Evolutionary conservation across 495 filamentous ascomycete genomes (phyloP), one percentile per base, ranked within the genome.

Genomic region (Hypoxylon subgilvum): DNA sequence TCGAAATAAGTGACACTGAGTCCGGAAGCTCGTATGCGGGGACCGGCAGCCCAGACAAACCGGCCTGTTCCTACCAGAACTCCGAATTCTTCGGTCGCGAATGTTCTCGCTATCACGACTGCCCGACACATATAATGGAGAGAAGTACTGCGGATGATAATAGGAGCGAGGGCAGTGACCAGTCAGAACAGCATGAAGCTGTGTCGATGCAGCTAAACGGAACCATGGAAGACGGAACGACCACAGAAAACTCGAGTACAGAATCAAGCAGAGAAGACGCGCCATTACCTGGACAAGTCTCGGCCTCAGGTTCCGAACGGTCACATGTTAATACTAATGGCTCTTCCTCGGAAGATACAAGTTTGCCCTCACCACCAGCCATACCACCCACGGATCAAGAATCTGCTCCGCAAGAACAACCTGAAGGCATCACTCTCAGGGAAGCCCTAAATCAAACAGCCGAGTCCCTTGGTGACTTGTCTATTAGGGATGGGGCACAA

Each of bases 21-120:
- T 43, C 56, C 4, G 61, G 44, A 28, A 57, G 57, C 16, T 54
- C 48, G 6, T 42, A 62, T 22, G 35, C 16, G 16, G 44, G 45
- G 14, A 54, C 32, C 18, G 52, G 18, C 6, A 23, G 44, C 21
- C 45, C 48, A 36, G 39, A 42, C 18, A 50, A 34, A 7, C 35
- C 61, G 1, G 39, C 48, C 25, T 76, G 73, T 43, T 68, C 39
- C 6, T 74, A 71, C 66, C 68, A 70, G n/a, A 74, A 65, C 7
- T 4, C 49, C 19, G 53, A 56, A 14, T 73, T 67, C 39, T 61
- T 72, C 48, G 69, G 72, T 31, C 60, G 63, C n/a, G 75, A 77
- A 61, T 78, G 75, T 64, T 57, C 56, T n/a, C 69, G 70, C 25
- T 79, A 71, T 55, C 71, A 74, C 47, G 76, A 79, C 61, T 78